Evolutionary conservation across 1,284 basidiomycete species (phyloP).

Genomic region (Prillingera fragicola): DNA sequence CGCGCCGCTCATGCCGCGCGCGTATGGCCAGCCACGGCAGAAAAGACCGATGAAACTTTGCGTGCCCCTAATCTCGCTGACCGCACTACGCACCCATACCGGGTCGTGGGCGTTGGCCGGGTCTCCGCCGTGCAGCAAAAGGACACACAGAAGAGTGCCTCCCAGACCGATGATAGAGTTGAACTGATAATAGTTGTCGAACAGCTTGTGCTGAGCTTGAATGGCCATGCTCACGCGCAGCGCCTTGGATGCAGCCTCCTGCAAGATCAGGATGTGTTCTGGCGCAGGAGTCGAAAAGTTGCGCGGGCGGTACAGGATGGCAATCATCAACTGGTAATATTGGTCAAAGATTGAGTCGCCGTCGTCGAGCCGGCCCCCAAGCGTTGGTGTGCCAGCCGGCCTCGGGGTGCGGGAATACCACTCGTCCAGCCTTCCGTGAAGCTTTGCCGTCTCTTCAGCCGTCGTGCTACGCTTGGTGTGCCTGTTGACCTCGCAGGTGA

Average conservation of each 20-base stretch:
- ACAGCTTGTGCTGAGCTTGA: constrained; percentile 2
- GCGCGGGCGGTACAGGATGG: constrained; percentile 6
- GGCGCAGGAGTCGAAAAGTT: background rate
- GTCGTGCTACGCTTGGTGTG: too few species aligned
- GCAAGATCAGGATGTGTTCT: constrained; percentile 1
- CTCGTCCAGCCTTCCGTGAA: constrained; percentile 4
- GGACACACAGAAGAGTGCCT: background rate
- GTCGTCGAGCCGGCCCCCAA: background rate
- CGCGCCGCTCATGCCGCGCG: background rate
- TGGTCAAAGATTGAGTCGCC: constrained; percentile 7
- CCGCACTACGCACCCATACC: background rate
- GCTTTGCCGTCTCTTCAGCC: constrained; percentile 1
- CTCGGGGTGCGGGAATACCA: constrained; percentile 3
- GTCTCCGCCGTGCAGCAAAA: background rate
- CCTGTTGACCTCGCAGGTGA: too few species aligned
- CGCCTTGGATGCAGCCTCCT: constrained; percentile 3
- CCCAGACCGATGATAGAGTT: constrained; percentile 7
- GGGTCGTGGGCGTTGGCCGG: background rate
- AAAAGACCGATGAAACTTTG: background rate
- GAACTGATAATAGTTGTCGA: constrained; percentile 10
- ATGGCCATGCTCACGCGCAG: background rate
- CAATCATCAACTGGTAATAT: constrained; percentile 8
- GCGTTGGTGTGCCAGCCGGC: background rate
- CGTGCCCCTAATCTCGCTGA: background rate
- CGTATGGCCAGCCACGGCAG: constrained; percentile 1